Percentiles rank a stretch among this genome's conserved stretches.
Conservation (phyloP, 2,329 filamentous ascomycete genomes). For the Chalaropsis thielavioides region DNA sequence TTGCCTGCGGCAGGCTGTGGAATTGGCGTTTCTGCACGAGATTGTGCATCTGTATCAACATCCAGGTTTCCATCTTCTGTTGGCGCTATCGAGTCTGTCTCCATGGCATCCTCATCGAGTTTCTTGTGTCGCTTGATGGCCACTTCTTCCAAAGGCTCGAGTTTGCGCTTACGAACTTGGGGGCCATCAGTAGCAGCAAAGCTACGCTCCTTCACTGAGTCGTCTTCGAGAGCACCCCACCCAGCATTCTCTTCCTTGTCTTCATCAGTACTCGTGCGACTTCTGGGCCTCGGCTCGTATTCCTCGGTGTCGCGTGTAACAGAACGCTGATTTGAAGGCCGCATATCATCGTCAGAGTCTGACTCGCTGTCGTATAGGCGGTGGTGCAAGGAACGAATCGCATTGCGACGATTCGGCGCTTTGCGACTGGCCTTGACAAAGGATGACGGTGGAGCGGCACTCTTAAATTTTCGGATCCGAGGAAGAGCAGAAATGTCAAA, state of each 20-base stretch:
- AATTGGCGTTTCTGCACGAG: slow-evolving; percentile 34
- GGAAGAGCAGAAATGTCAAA: slow-evolving; percentile 48
- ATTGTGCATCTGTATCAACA: slow-evolving; percentile 34
- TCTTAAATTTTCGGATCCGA: slow-evolving; percentile 58
- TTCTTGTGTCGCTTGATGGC: slow-evolving; percentile 71
- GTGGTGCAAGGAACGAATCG: slow-evolving; percentile 70
- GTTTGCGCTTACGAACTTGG: slow-evolving; percentile 56
- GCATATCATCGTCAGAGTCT: slow-evolving; percentile 72
- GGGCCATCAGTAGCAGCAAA: slow-evolving; percentile 43
- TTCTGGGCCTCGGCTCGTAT: slow-evolving; percentile 65
- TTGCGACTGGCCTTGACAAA: slow-evolving; percentile 27
- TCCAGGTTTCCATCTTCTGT: slow-evolving; percentile 26
- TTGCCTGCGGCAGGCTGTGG: slow-evolving; percentile 27
- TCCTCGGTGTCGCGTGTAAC: slow-evolving; percentile 68
- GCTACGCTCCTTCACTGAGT: slow-evolving; percentile 59
- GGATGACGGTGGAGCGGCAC: slow-evolving; percentile 31
- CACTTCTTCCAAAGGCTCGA: slow-evolving; percentile 33
- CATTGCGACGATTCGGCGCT: slow-evolving; percentile 43
- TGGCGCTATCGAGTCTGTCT: slow-evolving; percentile 42
- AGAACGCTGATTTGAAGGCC: slow-evolving; percentile 36
- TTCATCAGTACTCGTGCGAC: slow-evolving; percentile 53
- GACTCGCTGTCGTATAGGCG: slow-evolving; percentile 37
- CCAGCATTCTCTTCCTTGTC: slow-evolving; percentile 38
- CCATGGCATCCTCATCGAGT: slow-evolving; percentile 63
- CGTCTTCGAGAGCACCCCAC: slow-evolving; percentile 41